These are phyloP conservation scores for Pseudonitzschia multistriata DNA, from an alignment of 108 stramenopile genomes.

Conservation along the genomic window DNA sequence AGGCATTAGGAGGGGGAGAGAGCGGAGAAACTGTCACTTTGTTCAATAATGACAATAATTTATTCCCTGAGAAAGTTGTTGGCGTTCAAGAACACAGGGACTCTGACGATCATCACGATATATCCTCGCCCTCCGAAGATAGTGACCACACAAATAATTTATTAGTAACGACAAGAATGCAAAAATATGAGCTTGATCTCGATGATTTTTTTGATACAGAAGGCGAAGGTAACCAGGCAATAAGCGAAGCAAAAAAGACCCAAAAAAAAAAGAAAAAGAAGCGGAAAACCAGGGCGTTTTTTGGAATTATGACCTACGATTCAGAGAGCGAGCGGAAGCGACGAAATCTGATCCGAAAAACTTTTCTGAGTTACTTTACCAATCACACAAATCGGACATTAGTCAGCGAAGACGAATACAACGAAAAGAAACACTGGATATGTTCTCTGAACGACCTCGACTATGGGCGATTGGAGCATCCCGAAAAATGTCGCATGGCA, in stretches of 20 bases:
- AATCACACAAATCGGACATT: conserved; percentile 14
- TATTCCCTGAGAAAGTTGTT: neutral
- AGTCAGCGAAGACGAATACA: conserved; percentile 6
- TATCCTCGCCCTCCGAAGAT: too few relatives aligned
- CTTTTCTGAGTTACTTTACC: conserved; percentile 23
- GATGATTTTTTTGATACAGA: too few relatives aligned
- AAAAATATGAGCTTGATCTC: too few relatives aligned
- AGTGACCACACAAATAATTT: too few relatives aligned
- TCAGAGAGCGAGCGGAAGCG: conserved; percentile 15
- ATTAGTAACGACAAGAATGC: too few relatives aligned
- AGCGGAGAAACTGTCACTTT: neutral
- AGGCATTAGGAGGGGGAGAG: neutral
- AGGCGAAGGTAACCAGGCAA: too few relatives aligned
- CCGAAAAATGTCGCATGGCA: conserved; percentile 25
- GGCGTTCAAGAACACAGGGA: too few relatives aligned
- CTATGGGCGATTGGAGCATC: neutral
- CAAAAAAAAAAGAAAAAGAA: conserved; percentile 6
- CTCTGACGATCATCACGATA: too few relatives aligned
- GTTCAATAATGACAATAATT: neutral
- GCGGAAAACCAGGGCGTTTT: neutral
- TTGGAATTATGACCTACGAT: conserved; percentile 32
- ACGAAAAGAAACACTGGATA: conserved; percentile 17
- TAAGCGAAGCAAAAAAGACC: neutral
- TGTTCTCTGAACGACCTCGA: conserved; percentile 15
- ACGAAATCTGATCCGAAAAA: conserved; percentile 19